Percentiles rank a stretch among this genome's conserved stretches.
These are phyloP conservation scores for Thalassiosira sp. DNA, from an alignment of 352 stramenopile species.

Conservation along the genomic window DNA sequence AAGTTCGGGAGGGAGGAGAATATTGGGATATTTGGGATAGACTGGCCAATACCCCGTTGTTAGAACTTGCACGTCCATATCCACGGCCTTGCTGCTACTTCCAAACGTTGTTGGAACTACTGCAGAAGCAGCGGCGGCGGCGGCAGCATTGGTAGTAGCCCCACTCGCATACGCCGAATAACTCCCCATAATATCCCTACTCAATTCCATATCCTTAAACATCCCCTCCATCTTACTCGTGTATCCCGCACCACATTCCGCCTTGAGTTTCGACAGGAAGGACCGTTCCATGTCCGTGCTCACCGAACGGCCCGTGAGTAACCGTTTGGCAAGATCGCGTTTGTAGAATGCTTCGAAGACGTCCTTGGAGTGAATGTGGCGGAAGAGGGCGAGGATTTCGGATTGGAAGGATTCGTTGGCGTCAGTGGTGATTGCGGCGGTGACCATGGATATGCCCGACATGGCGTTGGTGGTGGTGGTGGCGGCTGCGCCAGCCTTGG, in stretches of 20 bases:
- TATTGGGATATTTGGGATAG: conserved; percentile 87
- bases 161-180: conserved; percentile 61
- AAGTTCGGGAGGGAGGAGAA: conserved; percentile 85
- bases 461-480: conserved; percentile 1
- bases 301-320: conserved; percentile 89
- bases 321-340: conserved; percentile 94
- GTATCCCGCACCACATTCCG: conserved; percentile 96
- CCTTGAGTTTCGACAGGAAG: conserved; percentile 97
- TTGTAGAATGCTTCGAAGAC: conserved; percentile 99
- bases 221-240: conserved; percentile 99
- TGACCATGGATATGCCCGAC: neutral
- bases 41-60: conserved; percentile 97
- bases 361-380: conserved; percentile 96
- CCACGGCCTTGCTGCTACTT: conserved; percentile 71
- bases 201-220: conserved; percentile 99
- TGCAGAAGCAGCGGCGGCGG: too few species aligned
- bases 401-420: conserved; percentile 84
- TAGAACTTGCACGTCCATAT: conserved; percentile 96
- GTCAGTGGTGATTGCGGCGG: conserved; percentile 3
- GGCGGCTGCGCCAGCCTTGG: conserved; percentile 49
- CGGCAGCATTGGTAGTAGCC: conserved; percentile 17
- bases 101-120: too few species aligned
- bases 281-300: conserved; percentile 93
- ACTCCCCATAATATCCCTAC: conserved; percentile 90
- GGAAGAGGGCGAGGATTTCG: conserved; percentile 94